phyloP scores from a whole-genome alignment of 768 basidiomycete genomes.

The Suillus luteus region DNA sequence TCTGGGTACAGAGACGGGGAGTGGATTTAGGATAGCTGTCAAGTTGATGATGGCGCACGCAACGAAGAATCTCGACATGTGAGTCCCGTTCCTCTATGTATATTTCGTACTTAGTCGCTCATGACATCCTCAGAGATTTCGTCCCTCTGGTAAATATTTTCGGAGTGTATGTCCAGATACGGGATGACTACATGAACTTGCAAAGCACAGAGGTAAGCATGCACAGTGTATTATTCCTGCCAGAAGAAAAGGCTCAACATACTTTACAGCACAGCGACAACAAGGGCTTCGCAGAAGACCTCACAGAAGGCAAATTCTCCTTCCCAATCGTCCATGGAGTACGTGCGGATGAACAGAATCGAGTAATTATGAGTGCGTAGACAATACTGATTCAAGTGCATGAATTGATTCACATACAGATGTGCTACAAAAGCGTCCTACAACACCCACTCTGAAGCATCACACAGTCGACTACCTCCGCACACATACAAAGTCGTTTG shows the following conservation, averaged over 20 bases:
- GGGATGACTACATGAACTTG: conserved; percentile 97
- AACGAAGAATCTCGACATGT: conserved; percentile 63
- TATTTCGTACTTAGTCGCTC: not conserved
- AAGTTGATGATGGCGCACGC: conserved; percentile 96
- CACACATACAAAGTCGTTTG: conserved; percentile 77
- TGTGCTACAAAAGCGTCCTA: conserved; percentile 88
- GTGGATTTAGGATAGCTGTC: conserved; percentile 87
- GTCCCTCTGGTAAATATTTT: conserved; percentile 92
- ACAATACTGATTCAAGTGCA: not conserved
- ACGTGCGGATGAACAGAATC: conserved; percentile 74
- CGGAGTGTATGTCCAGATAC: conserved; percentile 93
- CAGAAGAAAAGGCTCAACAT: not conserved
- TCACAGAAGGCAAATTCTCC: conserved; percentile 81
- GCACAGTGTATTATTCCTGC: not conserved
- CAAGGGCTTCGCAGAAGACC: conserved; percentile 71
- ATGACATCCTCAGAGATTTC: conserved; percentile 61
- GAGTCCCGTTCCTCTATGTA: conserved; percentile 22
- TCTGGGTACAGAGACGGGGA: conserved; percentile 78
- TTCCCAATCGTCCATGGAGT: conserved; percentile 81
- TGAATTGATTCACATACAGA: conserved; percentile 46
- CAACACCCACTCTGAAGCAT: conserved; percentile 78
- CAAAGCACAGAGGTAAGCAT: conserved; percentile 74
- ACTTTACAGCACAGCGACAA: conserved; percentile 58
- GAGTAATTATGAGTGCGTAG: conserved; percentile 78
- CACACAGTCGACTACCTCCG: conserved; percentile 82